These are phyloP conservation scores for Capronia americana DNA, from an alignment of 2,329 filamentous ascomycete genomes.

Conservation along the genomic window DNA sequence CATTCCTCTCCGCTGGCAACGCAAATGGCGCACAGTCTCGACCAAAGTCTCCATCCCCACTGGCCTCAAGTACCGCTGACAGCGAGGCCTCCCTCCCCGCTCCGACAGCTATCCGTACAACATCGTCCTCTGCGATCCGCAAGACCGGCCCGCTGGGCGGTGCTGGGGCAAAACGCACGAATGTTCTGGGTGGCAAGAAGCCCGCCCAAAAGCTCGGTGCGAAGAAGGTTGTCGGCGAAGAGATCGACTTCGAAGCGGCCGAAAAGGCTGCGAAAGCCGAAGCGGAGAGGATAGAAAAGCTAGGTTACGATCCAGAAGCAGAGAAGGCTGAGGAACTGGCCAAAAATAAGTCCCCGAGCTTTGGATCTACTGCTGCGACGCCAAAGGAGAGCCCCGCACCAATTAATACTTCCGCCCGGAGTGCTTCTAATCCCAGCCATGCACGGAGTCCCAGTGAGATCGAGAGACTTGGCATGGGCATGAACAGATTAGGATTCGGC, in stretches of 20 bases:
- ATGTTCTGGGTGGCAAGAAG: slow-evolving; percentile 86
- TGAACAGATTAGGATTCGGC: slow-evolving; percentile 84
- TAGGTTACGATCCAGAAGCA: slow-evolving; percentile 93
- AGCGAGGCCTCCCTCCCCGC: slow-evolving; percentile 59
- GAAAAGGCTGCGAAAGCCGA: slow-evolving; percentile 98
- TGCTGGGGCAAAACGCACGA: slow-evolving; percentile 76
- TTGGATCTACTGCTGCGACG: slow-evolving; percentile 46
- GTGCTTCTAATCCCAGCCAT: slow-evolving; percentile 63
- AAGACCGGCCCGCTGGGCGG: slow-evolving; percentile 66
- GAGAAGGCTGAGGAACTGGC: slow-evolving; percentile 63
- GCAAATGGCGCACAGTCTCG: slow-evolving; percentile 72
- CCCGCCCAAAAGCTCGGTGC: slow-evolving; percentile 76
- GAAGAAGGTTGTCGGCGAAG: slow-evolving; percentile 82
- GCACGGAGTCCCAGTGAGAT: slow-evolving; percentile 74
- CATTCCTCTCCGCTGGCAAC: slow-evolving; percentile 75
- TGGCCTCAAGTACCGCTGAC: slow-evolving; percentile 63
- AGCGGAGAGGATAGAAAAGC: slow-evolving; percentile 90
- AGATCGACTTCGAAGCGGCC: slow-evolving; percentile 95
- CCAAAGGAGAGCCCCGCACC: slow-evolving; percentile 71
- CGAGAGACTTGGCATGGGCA: slow-evolving; percentile 87
- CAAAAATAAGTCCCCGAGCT: slow-evolving; percentile 45
- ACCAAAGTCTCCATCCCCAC: slow-evolving; percentile 72
- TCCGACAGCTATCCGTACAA: slow-evolving; percentile 72
- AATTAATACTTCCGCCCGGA: slow-evolving; percentile 68
- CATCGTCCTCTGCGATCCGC: slow-evolving; percentile 79